A percentile compares a stretch with the other conserved stretches of the same genome.
Conservation (phyloP, 768 basidiomycete genomes). For the Mycena maculata region DNA sequence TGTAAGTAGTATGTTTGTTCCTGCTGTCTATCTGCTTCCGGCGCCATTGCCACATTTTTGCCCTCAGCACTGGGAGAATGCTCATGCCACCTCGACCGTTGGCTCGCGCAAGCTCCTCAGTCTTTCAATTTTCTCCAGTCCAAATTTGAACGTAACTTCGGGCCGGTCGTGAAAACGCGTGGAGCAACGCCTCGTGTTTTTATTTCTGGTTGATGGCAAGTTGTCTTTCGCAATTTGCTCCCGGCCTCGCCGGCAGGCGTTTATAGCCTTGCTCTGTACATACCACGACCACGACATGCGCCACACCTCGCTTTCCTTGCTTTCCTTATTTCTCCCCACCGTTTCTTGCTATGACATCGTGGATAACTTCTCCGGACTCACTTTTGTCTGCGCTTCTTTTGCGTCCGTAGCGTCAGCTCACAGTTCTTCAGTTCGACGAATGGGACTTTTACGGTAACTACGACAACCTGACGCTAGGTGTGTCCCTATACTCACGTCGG, state of each 20-base stretch:
- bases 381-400: too few species aligned
- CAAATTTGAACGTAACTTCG: constrained; percentile 5
- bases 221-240: constrained; percentile 17
- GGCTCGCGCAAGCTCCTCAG: too few species aligned
- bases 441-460: constrained; percentile 56
- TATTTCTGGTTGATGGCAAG: constrained; percentile 28
- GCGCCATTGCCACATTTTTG: too few species aligned
- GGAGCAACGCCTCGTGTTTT: constrained; percentile 29
- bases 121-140: too few species aligned
- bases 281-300: constrained; percentile 32
- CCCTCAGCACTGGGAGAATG: too few species aligned
- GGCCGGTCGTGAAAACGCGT: constrained; percentile 10
- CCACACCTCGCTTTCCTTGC: constrained; percentile 13
- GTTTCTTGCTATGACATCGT: constrained; percentile 47
- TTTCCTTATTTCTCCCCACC: constrained; percentile 17
- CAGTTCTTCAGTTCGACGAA: too few species aligned
- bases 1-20: too few species aligned
- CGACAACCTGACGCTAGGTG: constrained; percentile 51
- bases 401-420: too few species aligned
- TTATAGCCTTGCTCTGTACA: constrained; percentile 9
- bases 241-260: constrained; percentile 29
- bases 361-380: constrained; percentile 51
- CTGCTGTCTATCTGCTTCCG: neutral
- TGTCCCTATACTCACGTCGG: neutral
- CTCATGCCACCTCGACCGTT: too few species aligned